These are phyloP conservation scores for Trametes meyenii DNA, from an alignment of 768 basidiomycete genomes.

Conservation along the genomic window DNA sequence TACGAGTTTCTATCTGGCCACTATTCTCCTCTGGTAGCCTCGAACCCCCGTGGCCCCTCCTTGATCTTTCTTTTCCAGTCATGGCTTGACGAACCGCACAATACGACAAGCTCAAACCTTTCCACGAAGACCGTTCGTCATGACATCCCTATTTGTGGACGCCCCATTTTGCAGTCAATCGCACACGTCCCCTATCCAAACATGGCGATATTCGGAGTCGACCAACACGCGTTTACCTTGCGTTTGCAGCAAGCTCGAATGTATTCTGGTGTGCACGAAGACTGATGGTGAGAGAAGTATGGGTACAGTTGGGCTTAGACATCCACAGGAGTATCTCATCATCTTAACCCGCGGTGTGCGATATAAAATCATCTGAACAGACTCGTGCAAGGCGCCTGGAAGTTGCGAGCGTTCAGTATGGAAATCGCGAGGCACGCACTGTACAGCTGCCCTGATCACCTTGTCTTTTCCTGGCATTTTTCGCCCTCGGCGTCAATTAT, in stretches of 20 bases:
- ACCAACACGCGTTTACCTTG: slow-evolving; percentile 13
- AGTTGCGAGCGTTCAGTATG: background rate
- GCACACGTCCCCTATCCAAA: background rate
- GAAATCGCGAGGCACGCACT: background rate
- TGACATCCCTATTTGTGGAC: background rate
- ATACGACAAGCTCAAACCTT: too few species aligned
- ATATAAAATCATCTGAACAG: slow-evolving; percentile 13
- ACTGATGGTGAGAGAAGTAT: too few species aligned
- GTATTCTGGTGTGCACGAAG: slow-evolving; percentile 5
- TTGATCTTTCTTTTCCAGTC: too few species aligned
- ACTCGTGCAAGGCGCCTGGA: slow-evolving; percentile 5
- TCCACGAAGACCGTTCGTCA: too few species aligned
- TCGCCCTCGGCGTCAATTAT: background rate
- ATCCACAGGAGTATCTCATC: background rate
- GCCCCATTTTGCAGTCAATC: background rate
- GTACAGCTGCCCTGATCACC: background rate
- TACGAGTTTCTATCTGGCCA: too few species aligned
- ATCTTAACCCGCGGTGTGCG: background rate
- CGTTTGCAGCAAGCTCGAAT: background rate
- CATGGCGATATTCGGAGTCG: background rate
- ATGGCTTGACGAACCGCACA: too few species aligned
- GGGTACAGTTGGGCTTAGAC: background rate
- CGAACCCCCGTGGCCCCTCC: too few species aligned
- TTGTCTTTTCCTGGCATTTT: background rate
- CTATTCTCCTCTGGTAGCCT: too few species aligned